Evolutionary conservation across 495 filamentous ascomycete genomes (phyloP).

Genomic region (Tuber magnatum): DNA sequence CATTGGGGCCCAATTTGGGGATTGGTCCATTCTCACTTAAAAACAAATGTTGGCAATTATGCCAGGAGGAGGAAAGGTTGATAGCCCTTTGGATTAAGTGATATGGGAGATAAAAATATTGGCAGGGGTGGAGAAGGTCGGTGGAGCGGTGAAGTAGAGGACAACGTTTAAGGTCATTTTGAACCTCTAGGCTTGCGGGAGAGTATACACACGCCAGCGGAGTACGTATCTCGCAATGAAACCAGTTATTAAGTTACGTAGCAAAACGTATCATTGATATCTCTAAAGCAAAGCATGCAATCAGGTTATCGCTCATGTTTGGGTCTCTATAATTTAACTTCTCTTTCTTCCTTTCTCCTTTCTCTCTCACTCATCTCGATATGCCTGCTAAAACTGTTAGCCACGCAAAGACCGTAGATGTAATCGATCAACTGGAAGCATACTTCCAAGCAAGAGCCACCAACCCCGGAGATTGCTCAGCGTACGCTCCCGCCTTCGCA

Average conservation of each 20-base stretch:
- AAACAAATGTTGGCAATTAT: neutral
- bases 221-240: neutral
- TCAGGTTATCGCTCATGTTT: neutral
- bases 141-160: neutral
- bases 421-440: neutral
- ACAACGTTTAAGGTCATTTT: neutral
- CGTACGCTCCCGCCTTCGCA: slow-evolving; percentile 67
- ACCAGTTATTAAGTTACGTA: neutral
- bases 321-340: slow-evolving; percentile 49
- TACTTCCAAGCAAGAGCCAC: slow-evolving; percentile 66
- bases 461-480: slow-evolving; percentile 55
- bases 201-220: neutral
- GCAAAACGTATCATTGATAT: neutral
- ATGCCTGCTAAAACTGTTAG: slow-evolving; percentile 8
- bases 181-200: neutral
- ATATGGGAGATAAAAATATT: neutral
- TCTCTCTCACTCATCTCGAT: slow-evolving; percentile 33
- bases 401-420: neutral
- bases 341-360: slow-evolving; percentile 35
- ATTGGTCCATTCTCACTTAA: neutral
- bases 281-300: neutral
- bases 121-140: neutral
- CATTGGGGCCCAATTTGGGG: neutral
- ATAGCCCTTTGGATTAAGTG: neutral
- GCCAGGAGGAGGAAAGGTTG: neutral